Evolutionary conservation across 345 rosid species (phyloP).

Genomic region (Acer negundo): DNA sequence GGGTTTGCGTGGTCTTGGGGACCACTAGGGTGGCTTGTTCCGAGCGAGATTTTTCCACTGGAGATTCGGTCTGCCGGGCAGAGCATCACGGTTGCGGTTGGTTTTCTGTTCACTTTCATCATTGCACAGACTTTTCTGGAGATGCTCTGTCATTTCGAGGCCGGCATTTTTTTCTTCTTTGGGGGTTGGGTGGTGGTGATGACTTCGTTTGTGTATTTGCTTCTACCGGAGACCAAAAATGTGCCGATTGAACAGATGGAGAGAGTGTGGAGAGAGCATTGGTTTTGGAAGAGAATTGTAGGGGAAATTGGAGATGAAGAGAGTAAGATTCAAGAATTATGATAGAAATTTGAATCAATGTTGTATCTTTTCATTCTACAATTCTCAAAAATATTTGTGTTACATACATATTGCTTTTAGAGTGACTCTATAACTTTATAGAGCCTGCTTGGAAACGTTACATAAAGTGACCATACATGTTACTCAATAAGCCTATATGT

Average conservation of each 20-base stretch:
- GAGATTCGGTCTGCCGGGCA: slow-evolving; percentile 52
- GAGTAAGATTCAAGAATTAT: neutral
- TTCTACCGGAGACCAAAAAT: slow-evolving; percentile 52
- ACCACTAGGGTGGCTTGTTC: slow-evolving; percentile 53
- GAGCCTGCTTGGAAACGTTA: no score
- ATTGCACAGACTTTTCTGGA: slow-evolving; percentile 43
- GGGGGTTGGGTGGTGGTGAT: slow-evolving; percentile 49
- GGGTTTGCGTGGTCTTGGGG: slow-evolving; percentile 63
- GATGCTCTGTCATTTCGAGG: slow-evolving; percentile 48
- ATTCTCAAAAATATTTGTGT: no score
- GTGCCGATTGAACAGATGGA: slow-evolving; percentile 54
- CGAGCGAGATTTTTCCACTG: slow-evolving; percentile 47
- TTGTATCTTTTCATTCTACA: no score
- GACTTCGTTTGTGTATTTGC: slow-evolving; percentile 41
- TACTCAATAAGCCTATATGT: no score
- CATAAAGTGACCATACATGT: no score
- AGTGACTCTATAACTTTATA: no score
- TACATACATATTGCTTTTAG: no score
- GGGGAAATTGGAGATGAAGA: slow-evolving; percentile 23
- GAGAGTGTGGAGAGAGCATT: slow-evolving; percentile 45
- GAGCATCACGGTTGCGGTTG: slow-evolving; percentile 47
- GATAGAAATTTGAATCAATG: neutral
- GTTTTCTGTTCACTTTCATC: slow-evolving; percentile 40
- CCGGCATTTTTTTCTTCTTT: slow-evolving; percentile 53
- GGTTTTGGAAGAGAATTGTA: slow-evolving; percentile 47